Base-by-base conservation (phyloP, 106 monocot genomes). In the Allium cepa region DNA sequence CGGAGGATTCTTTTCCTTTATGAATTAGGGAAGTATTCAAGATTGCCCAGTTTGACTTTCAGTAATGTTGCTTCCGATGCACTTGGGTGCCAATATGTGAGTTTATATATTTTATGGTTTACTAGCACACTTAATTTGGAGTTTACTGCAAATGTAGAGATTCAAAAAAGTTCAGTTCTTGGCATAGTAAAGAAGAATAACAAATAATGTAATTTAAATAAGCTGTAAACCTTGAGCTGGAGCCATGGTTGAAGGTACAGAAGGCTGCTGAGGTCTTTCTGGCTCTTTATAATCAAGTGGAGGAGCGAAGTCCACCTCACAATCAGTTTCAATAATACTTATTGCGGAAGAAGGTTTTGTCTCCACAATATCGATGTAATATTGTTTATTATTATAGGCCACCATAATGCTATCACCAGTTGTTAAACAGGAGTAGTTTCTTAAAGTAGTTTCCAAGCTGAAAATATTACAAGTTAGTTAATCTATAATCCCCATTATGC, bases 301-400 rank as follows among this genome's bases (percentile, higher is more conserved):
- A 59, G 92, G 96, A 49, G 92, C 96, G 80, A 97, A 97, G 51
- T 97, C 92, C 4, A 97, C 96, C 76, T 97, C 96, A 79, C 96
- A 97, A 50, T 97, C 96, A 7, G 92, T 97, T 71, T 97, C 96
- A 69, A 97, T 97, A 18, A 97, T 97, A 70, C 96, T 97, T 15
- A 97, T 80, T 49, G 88, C 96, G 67, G 79, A 64, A 67, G 83
- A 71, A 47, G 96, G 96, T 62, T 89, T 97, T 72, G 96, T 89
- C 80, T 97, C 96, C 18, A 97, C 82, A 55, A 97, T 97, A 79
- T 97, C 96, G 28, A 97, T 97, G 66, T 92, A 97, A 68, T 97
- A 97, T 59, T 97, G 88, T 70, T 89, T 97, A 77, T 92, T 92
- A 53, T 97, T 97, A 76, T 95, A 95, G 12, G 95, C 82, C 14